These are phyloP conservation scores for Talaromyces sp. DNA, from an alignment of 2,329 filamentous ascomycete genomes.

Conservation along the genomic window DNA sequence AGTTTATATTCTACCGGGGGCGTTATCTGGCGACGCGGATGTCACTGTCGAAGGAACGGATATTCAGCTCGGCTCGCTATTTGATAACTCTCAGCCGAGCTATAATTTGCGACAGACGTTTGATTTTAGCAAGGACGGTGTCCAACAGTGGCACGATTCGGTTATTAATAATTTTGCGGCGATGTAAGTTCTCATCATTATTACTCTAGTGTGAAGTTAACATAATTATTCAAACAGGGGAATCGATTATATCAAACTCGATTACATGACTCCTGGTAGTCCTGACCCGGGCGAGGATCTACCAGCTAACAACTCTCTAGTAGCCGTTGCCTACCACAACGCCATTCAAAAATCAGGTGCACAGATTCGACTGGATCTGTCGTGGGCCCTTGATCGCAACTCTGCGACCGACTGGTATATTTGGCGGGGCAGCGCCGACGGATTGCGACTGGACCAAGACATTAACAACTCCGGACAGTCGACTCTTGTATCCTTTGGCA, in stretches of 20 bases:
- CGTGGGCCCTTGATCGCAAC: constrained; percentile 23
- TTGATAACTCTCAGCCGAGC: constrained; percentile 4
- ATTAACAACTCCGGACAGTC: constrained; percentile 20
- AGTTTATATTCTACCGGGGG: constrained; percentile 24
- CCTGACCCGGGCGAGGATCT: constrained; percentile 18
- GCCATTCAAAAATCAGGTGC: constrained; percentile 22
- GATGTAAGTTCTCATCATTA: neutral
- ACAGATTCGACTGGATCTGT: constrained; percentile 24
- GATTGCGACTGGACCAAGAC: constrained; percentile 23
- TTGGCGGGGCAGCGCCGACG: constrained; percentile 23
- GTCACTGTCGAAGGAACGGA: constrained; percentile 22
- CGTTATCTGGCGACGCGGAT: constrained; percentile 17
- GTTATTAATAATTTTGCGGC: constrained; percentile 16
- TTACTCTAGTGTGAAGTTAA: neutral
- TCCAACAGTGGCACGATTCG: constrained; percentile 24
- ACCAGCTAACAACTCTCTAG: constrained; percentile 16
- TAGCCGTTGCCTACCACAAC: constrained; percentile 21
- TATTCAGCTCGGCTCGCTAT: constrained; percentile 18
- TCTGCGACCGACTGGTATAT: constrained; percentile 17
- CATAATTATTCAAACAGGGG: constrained; percentile 13
- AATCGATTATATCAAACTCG: constrained; percentile 25
- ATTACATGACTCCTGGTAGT: constrained; percentile 24
- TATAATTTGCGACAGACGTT: constrained; percentile 16
- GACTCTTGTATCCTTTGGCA: constrained; percentile 20
- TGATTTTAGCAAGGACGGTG: constrained; percentile 20